Evolutionary conservation across 768 basidiomycete species (phyloP).

Genomic region (Candolleomyces eurysporus): DNA sequence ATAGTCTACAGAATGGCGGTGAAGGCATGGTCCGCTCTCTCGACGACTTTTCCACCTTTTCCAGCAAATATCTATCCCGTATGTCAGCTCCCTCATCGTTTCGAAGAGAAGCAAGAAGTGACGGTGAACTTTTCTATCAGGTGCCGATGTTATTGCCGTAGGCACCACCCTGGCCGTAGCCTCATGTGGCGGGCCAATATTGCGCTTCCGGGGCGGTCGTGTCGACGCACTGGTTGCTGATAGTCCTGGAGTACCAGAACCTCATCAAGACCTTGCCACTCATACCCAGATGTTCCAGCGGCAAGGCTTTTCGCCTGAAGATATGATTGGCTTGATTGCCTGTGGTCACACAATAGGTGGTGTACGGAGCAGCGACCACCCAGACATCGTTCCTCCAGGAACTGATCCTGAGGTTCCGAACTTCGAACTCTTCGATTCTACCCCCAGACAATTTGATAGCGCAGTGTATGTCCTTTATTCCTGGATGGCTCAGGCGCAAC

Average conservation of each 20-base stretch:
- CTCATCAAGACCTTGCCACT: conserved; percentile 33
- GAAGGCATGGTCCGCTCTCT: conserved; percentile 33
- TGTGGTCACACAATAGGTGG: conserved; percentile 48
- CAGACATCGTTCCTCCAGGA: conserved; percentile 30
- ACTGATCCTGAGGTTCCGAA: conserved; percentile 16
- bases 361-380: conserved; percentile 40
- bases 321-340: conserved; percentile 45
- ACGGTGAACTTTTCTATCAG: conserved; percentile 16
- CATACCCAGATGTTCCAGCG: conserved; percentile 34
- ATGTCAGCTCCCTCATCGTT: conserved; percentile 13
- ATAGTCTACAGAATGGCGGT: conserved; percentile 35
- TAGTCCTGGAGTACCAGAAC: conserved; percentile 37
- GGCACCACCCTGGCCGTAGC: conserved; percentile 35
- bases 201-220: conserved; percentile 42
- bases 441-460: conserved; percentile 34
- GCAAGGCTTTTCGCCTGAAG: conserved; percentile 37
- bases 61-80: conserved; percentile 42
- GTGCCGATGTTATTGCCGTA: conserved; percentile 42
- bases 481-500: background rate
- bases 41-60: conserved; percentile 32
- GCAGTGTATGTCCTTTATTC: conserved; percentile 27
- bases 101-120: background rate
- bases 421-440: conserved; percentile 29
- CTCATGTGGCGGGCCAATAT: conserved; percentile 43
- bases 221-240: conserved; percentile 39